Conservation (phyloP, 495 filamentous ascomycete species). For the Pyronema domesticum region DNA sequence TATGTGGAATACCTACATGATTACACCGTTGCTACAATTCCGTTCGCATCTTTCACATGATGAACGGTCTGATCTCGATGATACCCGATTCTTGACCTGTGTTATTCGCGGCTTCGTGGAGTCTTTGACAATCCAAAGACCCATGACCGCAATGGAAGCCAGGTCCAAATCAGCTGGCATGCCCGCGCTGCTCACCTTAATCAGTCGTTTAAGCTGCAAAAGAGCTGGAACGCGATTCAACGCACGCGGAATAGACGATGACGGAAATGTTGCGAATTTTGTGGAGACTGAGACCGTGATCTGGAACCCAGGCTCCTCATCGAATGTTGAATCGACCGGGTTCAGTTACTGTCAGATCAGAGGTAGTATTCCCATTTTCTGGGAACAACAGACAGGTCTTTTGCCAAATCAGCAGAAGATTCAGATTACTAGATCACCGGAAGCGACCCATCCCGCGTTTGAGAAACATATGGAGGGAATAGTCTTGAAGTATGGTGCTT, state of each 20-base stretch:
- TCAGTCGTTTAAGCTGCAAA: conserved; percentile 78
- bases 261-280: conserved; percentile 90
- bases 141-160: conserved; percentile 31
- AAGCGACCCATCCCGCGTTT: conserved; percentile 89
- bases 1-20: conserved; percentile 97
- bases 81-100: conserved; percentile 73
- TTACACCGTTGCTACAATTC: conserved; percentile 74
- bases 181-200: conserved; percentile 67
- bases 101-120: conserved; percentile 84
- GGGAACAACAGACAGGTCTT: conserved; percentile 81
- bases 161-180: conserved; percentile 46
- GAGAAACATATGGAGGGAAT: conserved; percentile 80
- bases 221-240: conserved; percentile 94
- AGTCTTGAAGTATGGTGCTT: conserved; percentile 66
- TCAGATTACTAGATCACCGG: conserved; percentile 65
- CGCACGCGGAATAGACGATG: conserved; percentile 87
- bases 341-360: conserved; percentile 91
- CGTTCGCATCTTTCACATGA: conserved; percentile 54
- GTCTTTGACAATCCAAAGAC: conserved; percentile 61
- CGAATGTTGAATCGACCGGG: conserved; percentile 36
- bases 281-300: conserved; percentile 47
- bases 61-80: conserved; percentile 60
- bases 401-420: conserved; percentile 92
- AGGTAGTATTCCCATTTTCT: conserved; percentile 86
- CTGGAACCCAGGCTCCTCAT: conserved; percentile 45